These are phyloP conservation scores for Epichloe gansuensis DNA, from an alignment of 2,329 filamentous ascomycete species.

Conservation along the genomic window DNA sequence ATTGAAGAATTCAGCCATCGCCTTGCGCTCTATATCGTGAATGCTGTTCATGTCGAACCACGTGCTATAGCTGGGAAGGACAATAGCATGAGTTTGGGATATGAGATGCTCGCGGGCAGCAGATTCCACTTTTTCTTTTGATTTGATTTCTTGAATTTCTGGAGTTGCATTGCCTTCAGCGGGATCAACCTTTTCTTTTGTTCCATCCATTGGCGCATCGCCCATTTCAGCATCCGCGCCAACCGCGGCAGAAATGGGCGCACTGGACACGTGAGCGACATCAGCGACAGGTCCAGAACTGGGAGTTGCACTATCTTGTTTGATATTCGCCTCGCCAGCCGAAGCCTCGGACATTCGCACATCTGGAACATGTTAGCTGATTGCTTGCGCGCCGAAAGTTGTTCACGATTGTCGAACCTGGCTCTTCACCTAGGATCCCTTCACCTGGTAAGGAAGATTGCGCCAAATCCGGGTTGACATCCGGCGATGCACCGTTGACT, in stretches of 20 bases:
- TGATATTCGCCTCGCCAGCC: conserved; percentile 35
- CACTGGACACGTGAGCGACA: conserved; percentile 55
- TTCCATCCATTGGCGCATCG: conserved; percentile 40
- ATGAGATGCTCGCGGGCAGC: conserved; percentile 86
- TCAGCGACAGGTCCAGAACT: conserved; percentile 44
- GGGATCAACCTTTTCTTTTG: conserved; percentile 33
- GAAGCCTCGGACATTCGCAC: conserved; percentile 47
- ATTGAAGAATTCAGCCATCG: conserved; percentile 96
- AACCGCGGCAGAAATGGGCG: conserved; percentile 41
- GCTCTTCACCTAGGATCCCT: conserved; percentile 23
- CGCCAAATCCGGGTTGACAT: conserved; percentile 41
- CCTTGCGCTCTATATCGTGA: conserved; percentile 85
- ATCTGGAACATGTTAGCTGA: conserved; percentile 30
- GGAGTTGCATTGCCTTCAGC: conserved; percentile 36
- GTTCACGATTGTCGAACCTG: conserved; percentile 28
- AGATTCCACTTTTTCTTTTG: conserved; percentile 70
- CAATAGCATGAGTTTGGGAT: conserved; percentile 87
- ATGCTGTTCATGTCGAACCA: conserved; percentile 98
- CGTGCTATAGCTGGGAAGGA: conserved; percentile 91
- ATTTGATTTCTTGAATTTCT: conserved; percentile 46
- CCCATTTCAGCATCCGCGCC: conserved; percentile 73
- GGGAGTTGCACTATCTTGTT: conserved; percentile 48
- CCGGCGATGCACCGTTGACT: conserved; percentile 41
- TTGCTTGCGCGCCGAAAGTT: not conserved
- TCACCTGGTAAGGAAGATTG: conserved; percentile 40